These are phyloP conservation scores for Ustilago trichophora DNA, from an alignment of 1,284 basidiomycete species.

Conservation along the genomic window DNA sequence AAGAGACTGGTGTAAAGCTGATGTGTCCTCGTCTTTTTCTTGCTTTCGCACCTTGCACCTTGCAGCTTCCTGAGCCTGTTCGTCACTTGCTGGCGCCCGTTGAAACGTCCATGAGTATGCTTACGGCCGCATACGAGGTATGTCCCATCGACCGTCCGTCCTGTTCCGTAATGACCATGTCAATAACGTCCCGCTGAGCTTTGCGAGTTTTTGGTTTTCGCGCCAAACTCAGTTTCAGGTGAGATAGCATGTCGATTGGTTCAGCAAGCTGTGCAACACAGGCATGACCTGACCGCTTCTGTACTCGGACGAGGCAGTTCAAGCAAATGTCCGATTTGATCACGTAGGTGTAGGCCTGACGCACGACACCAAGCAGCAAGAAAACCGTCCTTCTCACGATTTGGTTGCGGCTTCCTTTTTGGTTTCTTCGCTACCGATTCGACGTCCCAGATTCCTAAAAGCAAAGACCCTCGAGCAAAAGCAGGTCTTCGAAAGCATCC, in stretches of 20 bases:
- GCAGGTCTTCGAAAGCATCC: slow-evolving; percentile 25
- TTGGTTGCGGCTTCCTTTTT: not conserved
- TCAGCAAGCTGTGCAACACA: no score
- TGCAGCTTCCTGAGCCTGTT: no score
- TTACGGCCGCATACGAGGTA: slow-evolving; percentile 10
- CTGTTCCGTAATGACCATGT: no score
- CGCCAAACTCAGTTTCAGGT: slow-evolving; percentile 29
- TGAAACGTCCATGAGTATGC: slow-evolving; percentile 5
- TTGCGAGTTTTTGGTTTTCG: not conserved
- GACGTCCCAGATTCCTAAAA: slow-evolving; percentile 28
- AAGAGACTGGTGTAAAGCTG: no score
- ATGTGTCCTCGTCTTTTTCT: no score
- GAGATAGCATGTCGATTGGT: no score
- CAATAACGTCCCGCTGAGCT: no score
- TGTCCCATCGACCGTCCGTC: no score
- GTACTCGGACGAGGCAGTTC: slow-evolving; percentile 5
- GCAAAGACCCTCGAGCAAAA: slow-evolving; percentile 21
- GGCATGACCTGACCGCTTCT: not conserved
- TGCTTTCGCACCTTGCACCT: no score
- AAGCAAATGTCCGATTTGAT: slow-evolving; percentile 38
- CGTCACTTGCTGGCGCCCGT: slow-evolving; percentile 18
- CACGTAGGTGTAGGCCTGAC: slow-evolving; percentile 29
- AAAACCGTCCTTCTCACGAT: not conserved
- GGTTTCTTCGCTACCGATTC: not conserved
- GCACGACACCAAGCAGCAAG: no score